Percentiles rank a stretch among this genome's conserved stretches.
phyloP scores from a whole-genome alignment of 106 monocot genomes.

The Allium cepa region DNA sequence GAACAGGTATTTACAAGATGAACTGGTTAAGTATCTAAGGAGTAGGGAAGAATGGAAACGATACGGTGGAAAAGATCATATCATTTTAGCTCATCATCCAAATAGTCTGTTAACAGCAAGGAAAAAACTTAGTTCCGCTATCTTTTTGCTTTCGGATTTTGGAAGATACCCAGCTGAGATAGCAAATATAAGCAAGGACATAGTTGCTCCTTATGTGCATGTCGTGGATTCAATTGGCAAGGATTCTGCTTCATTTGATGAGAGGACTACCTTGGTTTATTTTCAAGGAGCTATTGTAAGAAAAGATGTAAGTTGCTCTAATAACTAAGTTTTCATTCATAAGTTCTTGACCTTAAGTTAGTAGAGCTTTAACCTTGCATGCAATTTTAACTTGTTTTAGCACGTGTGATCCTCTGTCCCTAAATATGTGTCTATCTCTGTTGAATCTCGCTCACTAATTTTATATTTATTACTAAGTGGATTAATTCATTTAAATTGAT shows the following conservation, averaged over 20 bases:
- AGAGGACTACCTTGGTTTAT: constrained; percentile 34
- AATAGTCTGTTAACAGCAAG: constrained; percentile 71
- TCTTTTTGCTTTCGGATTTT: constrained; percentile 76
- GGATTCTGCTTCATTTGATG: constrained; percentile 44
- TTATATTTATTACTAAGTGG: not conserved
- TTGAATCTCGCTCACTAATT: not conserved
- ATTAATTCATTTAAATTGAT: not conserved
- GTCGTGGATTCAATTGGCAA: constrained; percentile 28
- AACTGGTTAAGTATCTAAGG: constrained; percentile 57
- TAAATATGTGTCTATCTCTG: not conserved
- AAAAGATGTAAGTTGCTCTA: constrained; percentile 64
- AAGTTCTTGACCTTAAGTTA: not conserved
- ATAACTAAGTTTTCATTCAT: not conserved
- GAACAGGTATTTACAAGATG: constrained; percentile 44
- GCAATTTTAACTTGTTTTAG: not conserved
- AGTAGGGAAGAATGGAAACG: constrained; percentile 51
- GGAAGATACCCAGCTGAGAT: constrained; percentile 61
- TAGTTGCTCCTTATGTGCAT: constrained; percentile 63
- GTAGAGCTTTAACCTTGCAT: not conserved
- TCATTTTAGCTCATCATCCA: constrained; percentile 80
- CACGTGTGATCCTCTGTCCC: not conserved
- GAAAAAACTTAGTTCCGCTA: constrained; percentile 26
- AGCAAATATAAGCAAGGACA: constrained; percentile 62
- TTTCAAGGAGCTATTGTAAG: constrained; percentile 51
- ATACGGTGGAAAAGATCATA: constrained; percentile 61